Evolutionary conservation across 169 alveolate genomes (phyloP).

Genomic region (Babesia ovata): DNA sequence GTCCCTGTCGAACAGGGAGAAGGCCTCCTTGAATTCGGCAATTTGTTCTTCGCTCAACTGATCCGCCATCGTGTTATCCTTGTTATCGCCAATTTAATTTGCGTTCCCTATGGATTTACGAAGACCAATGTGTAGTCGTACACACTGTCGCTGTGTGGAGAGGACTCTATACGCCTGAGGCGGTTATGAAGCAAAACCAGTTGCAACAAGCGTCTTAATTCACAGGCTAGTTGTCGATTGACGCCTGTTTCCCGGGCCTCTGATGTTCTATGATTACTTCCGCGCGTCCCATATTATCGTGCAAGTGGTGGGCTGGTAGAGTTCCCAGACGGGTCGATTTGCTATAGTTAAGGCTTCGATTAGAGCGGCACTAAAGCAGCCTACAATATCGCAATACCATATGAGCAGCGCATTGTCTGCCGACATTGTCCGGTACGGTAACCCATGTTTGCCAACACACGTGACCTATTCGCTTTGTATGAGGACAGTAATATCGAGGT

Average conservation of each 20-base stretch:
- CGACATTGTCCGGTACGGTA: too few species aligned
- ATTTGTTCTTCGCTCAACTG: slow-evolving; percentile 98
- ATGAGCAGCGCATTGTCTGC: too few species aligned
- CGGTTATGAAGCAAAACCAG: neutral
- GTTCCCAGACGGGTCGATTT: too few species aligned
- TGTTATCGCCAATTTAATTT: too few species aligned
- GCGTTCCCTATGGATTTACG: too few species aligned
- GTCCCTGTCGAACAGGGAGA: slow-evolving; percentile 99
- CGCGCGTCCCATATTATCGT: slow-evolving; percentile 13
- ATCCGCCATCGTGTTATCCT: slow-evolving; percentile 90
- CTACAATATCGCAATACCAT: too few species aligned
- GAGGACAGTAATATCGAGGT: too few species aligned
- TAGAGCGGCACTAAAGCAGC: too few species aligned
- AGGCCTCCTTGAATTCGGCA: slow-evolving; percentile 99
- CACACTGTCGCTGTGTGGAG: slow-evolving; percentile 4
- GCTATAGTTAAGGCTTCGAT: too few species aligned
- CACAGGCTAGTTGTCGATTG: neutral
- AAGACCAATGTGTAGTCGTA: neutral
- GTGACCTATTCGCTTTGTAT: too few species aligned
- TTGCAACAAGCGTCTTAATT: neutral
- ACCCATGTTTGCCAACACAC: too few species aligned
- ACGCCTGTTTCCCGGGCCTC: neutral
- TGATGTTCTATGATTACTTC: neutral
- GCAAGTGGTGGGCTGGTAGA: slow-evolving; percentile 18
- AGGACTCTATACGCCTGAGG: neutral